Evolutionary conservation across 805 yeast species (phyloP).

Genomic region (Wickerhamiella alocasiicola): DNA sequence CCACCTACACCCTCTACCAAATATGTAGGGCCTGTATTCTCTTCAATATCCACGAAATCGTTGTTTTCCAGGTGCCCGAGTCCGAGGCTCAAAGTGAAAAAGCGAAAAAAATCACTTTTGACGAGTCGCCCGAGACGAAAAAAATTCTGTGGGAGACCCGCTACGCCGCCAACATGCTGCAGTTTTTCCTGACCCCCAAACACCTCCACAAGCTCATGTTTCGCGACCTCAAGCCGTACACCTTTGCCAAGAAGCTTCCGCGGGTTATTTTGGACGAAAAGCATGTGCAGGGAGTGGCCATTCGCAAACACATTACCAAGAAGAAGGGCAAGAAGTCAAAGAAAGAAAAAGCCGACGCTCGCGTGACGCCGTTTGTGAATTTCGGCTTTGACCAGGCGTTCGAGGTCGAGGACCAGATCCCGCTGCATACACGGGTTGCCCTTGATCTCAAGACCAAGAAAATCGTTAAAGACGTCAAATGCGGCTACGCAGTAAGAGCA

Average conservation of each 20-base stretch:
- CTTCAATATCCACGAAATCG: slow-evolving; percentile 61
- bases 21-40: slow-evolving; percentile 62
- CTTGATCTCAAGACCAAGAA: slow-evolving; percentile 50
- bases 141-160: slow-evolving; percentile 19
- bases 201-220: slow-evolving; percentile 59
- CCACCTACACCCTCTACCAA: slow-evolving; percentile 62
- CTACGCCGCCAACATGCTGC: slow-evolving; percentile 46
- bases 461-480: slow-evolving; percentile 59
- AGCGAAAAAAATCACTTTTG: slow-evolving; percentile 26
- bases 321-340: slow-evolving; percentile 33
- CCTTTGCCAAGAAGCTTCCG: slow-evolving; percentile 58
- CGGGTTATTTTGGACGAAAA: slow-evolving; percentile 43
- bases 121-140: slow-evolving; percentile 9
- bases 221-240: slow-evolving; percentile 34
- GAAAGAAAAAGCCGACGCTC: slow-evolving; percentile 39
- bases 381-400: slow-evolving; percentile 52
- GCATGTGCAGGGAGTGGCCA: slow-evolving; percentile 38
- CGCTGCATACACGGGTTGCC: slow-evolving; percentile 69
- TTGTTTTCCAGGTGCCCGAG: slow-evolving; percentile 44
- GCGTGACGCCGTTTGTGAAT: slow-evolving; percentile 61
- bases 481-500: slow-evolving; percentile 50
- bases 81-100: slow-evolving; percentile 22
- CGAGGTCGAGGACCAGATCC: slow-evolving; percentile 49
- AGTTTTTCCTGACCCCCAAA: slow-evolving; percentile 75
- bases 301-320: slow-evolving; percentile 42